Conservation (phyloP, 345 rosid species). For the Rhodamnia rubescens region DNA sequence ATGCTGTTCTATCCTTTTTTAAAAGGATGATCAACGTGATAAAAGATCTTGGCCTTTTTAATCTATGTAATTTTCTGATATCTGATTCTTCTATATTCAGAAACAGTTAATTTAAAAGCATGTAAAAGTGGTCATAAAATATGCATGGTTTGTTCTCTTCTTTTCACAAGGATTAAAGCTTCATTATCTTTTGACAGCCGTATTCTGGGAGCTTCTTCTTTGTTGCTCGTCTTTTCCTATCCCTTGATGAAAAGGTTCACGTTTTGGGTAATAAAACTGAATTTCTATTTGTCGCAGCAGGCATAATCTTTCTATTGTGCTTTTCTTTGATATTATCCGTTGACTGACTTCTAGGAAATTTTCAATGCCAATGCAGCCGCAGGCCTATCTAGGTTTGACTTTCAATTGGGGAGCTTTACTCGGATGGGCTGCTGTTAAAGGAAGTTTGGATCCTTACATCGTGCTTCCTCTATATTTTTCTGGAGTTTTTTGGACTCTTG, state of each 20-base stretch:
- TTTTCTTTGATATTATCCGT: not conserved
- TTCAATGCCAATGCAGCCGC: conserved; percentile 50
- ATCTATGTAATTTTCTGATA: not conserved
- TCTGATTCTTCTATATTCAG: not conserved
- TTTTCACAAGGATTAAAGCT: not conserved
- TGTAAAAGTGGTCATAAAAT: not conserved
- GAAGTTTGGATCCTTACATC: conserved; percentile 59
- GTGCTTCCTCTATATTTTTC: conserved; percentile 68
- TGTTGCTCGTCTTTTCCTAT: conserved; percentile 86
- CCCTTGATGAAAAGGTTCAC: conserved; percentile 94
- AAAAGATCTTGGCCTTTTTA: not conserved
- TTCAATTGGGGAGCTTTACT: conserved; percentile 92
- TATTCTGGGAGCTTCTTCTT: conserved; percentile 76
- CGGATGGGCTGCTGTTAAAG: conserved; percentile 80
- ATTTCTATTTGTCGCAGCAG: not conserved
- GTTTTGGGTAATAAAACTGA: conserved; percentile 55
- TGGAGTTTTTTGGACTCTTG: conserved; percentile 91
- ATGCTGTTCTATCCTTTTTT: not conserved
- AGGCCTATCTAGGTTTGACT: conserved; percentile 81
- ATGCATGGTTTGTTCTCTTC: not conserved
- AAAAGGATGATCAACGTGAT: not conserved
- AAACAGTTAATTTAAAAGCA: not conserved
- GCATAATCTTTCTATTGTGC: not conserved
- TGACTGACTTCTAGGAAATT: not conserved
- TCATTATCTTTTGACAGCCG: conserved; percentile 32